phyloP scores from a whole-genome alignment of 1,139 yeast species.

The Hansenula anomala region DNA sequence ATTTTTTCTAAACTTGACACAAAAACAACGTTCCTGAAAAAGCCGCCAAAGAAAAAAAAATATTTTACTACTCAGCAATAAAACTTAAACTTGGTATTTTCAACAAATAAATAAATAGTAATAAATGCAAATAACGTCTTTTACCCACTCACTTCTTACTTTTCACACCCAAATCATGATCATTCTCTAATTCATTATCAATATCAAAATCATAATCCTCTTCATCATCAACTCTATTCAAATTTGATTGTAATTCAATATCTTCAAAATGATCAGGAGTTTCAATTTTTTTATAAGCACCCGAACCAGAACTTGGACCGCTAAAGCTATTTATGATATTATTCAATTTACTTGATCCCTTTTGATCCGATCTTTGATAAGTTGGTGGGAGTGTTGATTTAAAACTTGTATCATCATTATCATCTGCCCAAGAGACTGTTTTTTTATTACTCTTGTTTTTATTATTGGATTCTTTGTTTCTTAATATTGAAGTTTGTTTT shows the following conservation, averaged over 20 bases:
- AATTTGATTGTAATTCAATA: conserved; percentile 16
- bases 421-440: conserved; percentile 31
- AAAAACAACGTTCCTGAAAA: too few species aligned
- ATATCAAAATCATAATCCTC: conserved; percentile 36
- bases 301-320: neutral
- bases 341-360: neutral
- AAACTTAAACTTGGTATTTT: too few species aligned
- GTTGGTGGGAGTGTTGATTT: neutral
- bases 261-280: conserved; percentile 14
- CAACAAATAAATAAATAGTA: too few species aligned
- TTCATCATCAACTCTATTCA: conserved; percentile 8
- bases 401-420: conserved; percentile 5
- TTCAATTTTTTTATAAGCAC: conserved; percentile 3
- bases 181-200: conserved; percentile 21
- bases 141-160: too few species aligned
- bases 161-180: conserved; percentile 1
- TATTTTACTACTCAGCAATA: too few species aligned
- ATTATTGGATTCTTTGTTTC: conserved; percentile 15
- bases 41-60: too few species aligned
- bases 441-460: conserved; percentile 16
- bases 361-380: neutral
- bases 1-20: neutral
- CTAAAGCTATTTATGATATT: neutral
- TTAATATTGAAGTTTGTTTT: conserved; percentile 24
- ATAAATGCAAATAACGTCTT: too few species aligned